phyloP scores from a whole-genome alignment of 2,329 filamentous ascomycete genomes.

The Byssoonygena ceratinophila region DNA sequence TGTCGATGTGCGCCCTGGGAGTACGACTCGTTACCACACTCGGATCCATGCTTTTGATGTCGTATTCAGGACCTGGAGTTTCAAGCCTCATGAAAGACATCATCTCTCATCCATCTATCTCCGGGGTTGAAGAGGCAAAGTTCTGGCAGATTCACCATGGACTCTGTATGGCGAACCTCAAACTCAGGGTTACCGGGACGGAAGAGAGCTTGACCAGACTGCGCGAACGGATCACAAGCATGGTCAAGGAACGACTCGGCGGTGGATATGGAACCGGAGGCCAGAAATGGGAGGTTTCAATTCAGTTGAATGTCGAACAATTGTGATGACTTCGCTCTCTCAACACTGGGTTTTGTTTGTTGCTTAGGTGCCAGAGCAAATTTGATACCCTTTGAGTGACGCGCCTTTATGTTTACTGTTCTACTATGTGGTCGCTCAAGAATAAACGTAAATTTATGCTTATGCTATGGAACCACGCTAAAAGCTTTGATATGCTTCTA shows the following conservation, averaged over 20 bases:
- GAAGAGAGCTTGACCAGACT: constrained; percentile 63
- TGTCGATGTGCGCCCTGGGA: constrained; percentile 81
- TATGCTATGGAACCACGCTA: not conserved
- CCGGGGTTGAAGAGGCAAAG: constrained; percentile 73
- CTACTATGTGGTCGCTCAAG: not conserved
- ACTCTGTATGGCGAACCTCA: constrained; percentile 88
- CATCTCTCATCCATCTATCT: constrained; percentile 64
- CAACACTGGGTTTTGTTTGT: not conserved
- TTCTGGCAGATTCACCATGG: constrained; percentile 99
- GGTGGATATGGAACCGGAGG: constrained; percentile 74
- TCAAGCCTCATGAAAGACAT: constrained; percentile 74
- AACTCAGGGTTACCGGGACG: constrained; percentile 60
- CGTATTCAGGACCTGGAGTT: constrained; percentile 55
- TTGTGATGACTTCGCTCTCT: constrained; percentile 22
- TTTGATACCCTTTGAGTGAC: not conserved
- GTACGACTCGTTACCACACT: constrained; percentile 73
- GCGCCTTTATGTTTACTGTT: not conserved
- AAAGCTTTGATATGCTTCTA: not conserved
- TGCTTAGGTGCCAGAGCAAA: not conserved
- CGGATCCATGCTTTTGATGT: constrained; percentile 93
- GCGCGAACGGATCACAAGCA: constrained; percentile 61
- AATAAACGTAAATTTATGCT: not conserved
- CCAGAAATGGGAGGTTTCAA: constrained; percentile 83
- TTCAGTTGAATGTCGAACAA: constrained; percentile 57
- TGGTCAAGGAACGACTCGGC: constrained; percentile 76